phyloP scores from a whole-genome alignment of 2,329 filamentous ascomycete genomes.

The Stagonosporopsis tanaceti region DNA sequence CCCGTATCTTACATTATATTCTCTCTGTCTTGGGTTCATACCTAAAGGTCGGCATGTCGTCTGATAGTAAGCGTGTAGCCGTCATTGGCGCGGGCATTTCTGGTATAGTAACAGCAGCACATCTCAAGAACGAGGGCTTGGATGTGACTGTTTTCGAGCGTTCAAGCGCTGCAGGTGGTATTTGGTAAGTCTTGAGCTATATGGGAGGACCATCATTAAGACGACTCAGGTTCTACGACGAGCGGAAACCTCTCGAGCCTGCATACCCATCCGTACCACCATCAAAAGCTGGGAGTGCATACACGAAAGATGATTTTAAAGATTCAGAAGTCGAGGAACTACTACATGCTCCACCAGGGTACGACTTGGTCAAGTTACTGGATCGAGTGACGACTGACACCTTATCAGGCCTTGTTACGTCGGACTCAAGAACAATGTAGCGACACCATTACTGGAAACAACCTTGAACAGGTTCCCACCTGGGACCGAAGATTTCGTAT shows the following conservation, averaged over 20 bases:
- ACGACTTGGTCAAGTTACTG: constrained; percentile 6
- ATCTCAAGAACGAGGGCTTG: constrained; percentile 45
- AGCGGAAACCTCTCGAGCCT: constrained; percentile 58
- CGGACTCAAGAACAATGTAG: constrained; percentile 63
- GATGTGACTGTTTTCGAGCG: constrained; percentile 65
- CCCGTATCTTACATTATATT: neutral
- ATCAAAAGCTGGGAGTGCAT: constrained; percentile 31
- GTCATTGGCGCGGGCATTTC: constrained; percentile 50
- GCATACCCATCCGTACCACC: constrained; percentile 51
- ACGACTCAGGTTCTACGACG: constrained; percentile 56
- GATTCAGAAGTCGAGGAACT: constrained; percentile 31
- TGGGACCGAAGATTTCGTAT: constrained; percentile 67
- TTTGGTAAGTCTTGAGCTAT: constrained; percentile 56
- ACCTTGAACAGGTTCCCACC: constrained; percentile 64
- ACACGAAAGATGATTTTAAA: constrained; percentile 21
- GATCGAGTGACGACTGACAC: neutral
- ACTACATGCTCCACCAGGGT: constrained; percentile 62
- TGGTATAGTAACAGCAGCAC: constrained; percentile 47
- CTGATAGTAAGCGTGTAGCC: constrained; percentile 35
- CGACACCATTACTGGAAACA: constrained; percentile 59
- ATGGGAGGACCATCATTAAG: neutral
- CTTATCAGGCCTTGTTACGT: constrained; percentile 59
- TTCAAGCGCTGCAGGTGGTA: constrained; percentile 60
- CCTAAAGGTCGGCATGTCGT: constrained; percentile 17
- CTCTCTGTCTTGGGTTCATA: too few species aligned